Base-by-base conservation (phyloP, 1,139 yeast species). In the Candida glucosophila region DNA sequence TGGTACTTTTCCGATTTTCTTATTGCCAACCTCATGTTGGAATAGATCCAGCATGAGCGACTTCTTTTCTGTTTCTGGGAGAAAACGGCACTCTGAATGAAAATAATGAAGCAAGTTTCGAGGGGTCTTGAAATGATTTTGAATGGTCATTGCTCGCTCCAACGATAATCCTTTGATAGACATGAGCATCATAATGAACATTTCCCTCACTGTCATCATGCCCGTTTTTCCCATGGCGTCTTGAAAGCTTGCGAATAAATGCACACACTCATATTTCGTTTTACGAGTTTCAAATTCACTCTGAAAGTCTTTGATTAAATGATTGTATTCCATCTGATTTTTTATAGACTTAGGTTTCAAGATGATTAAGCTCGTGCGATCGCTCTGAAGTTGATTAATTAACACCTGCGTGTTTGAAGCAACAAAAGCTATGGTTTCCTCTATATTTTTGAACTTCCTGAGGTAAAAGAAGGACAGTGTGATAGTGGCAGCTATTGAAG, bases 91-190 rank as follows among this genome's bases (percentile, higher is more conserved):
- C 11, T 38, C 36, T 1, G 33, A 26, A 17, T 46, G 50, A 34
- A 44, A 60, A 27, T 33, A 60, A 15, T 58, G 58, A 4, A 73
- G 40, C 12, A 85, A 55, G 14, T 39, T 43, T 19, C 55, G 52
- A 0, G 95, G 94, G 0, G 94, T 82, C 5, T 69, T 67, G 40
- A 66, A 85, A 22, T 60, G 47, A 24, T 51, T 58, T 48, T 88
- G 97, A 6, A 92, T 74, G 4, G 74, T 73, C 7, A 75, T 47
- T 0, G 98, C 98, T 46, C 81, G 83, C 35, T 88, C 96, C 22
- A 85, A 55, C 0, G 95, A 74, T 1, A 90, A 63, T 0, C 98
- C 98, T 32, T 72, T 67, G 2, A 80, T 67, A 1, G 88, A 67
- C 80, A 86, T 73, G 14, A 92, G 61, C 78, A 85, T 76, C 23